Evolutionary conservation across 176 grass and related monocot species (phyloP).

Genomic region (Oryza glumipatula): DNA sequence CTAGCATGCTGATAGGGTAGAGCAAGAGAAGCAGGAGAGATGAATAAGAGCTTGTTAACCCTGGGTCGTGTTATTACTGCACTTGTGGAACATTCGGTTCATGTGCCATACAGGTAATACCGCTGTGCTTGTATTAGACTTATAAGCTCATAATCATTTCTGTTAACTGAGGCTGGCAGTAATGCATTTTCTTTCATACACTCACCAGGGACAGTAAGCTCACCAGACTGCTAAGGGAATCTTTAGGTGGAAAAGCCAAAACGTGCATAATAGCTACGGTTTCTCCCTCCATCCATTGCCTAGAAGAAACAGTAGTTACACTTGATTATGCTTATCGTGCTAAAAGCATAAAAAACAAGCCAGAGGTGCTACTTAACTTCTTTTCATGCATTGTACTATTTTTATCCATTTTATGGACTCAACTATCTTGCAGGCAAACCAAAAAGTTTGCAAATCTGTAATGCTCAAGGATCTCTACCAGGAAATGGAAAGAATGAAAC

Average conservation of each 20-base stretch:
- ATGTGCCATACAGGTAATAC: conserved; percentile 85
- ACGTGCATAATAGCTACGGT: conserved; percentile 94
- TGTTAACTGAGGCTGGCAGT: not conserved
- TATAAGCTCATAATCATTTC: not conserved
- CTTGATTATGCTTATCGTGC: conserved; percentile 94
- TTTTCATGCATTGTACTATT: conserved; percentile 25
- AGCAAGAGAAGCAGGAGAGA: conserved; percentile 88
- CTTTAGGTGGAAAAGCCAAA: conserved; percentile 94
- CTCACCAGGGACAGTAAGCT: conserved; percentile 86
- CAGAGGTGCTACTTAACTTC: conserved; percentile 62
- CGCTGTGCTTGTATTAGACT: conserved; percentile 13
- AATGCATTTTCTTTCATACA: conserved; percentile 39
- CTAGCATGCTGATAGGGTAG: conserved; percentile 62
- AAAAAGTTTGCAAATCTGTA: conserved; percentile 68
- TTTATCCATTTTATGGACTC: conserved; percentile 28
- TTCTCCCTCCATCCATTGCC: conserved; percentile 67
- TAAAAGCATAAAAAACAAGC: conserved; percentile 85
- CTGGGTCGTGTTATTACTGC: conserved; percentile 90
- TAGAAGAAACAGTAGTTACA: conserved; percentile 88
- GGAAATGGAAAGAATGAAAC: conserved; percentile 92
- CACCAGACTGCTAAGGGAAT: conserved; percentile 89
- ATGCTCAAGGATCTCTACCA: conserved; percentile 80
- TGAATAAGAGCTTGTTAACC: conserved; percentile 94
- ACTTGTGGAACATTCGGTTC: conserved; percentile 78
- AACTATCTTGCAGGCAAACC: conserved; percentile 65